Evolutionary conservation across 2,329 filamentous ascomycete genomes (phyloP), one percentile per base, ranked within the genome.

Genomic region (Exophiala sp.): DNA sequence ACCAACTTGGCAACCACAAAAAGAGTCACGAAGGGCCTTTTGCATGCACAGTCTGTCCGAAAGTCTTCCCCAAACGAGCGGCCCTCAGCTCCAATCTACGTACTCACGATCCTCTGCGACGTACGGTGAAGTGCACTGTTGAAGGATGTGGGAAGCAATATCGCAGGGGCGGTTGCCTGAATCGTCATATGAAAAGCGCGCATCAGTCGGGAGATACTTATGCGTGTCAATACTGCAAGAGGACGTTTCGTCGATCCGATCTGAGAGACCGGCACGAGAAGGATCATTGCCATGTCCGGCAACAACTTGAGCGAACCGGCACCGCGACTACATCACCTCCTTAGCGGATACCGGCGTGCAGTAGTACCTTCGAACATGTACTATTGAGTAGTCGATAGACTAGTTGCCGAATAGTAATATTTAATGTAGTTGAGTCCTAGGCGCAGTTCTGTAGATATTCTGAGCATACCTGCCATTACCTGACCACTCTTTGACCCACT

Each of bases 61-160:
- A 55, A 14, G 43, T 33, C 24, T 55, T 55, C 33, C n/a, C 34
- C 18, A 55, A 48, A 20, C n/a, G n/a, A 3, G 16, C 47, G 20
- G 29, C 29, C 11, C 45, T 47, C n/a, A 44, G 42, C 9, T 38
- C 29, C 7, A 48, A 55, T 18, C 20, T 48, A 41, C 35, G 40
- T 29, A 20, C 12, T 14, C 53, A 55, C 39, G 40, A 54, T 14
- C 21, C 16, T 18, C 39, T 39, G n/a, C 55, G 51, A 18, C 42
- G 29, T 29, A 39, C 35, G 16, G 14, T 49, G 12, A 47, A 43
- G 33, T 58, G 55, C 41, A 43, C 51, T 1, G 14, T 44, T 3
- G 18, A 40, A 3, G 55, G 55, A 2, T 58, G 55, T 40, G 48
- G 36, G 4, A 54, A 40, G 45, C 44, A 43, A 8, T 58, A 52